Evolutionary conservation across 2,329 filamentous ascomycete species (phyloP).

Genomic region (Hypoxylon sp.): DNA sequence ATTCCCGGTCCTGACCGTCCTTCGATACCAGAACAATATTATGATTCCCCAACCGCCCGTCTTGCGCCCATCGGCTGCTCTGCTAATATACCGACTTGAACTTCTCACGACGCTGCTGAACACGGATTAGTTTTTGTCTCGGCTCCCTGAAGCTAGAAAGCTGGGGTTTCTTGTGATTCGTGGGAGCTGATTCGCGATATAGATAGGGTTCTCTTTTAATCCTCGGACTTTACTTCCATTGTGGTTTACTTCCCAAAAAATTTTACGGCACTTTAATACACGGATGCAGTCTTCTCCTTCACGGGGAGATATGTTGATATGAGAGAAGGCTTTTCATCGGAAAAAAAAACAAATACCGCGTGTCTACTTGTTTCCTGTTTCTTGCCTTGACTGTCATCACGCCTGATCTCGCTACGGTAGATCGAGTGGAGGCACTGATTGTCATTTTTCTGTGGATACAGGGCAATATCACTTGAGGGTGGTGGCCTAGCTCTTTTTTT

Average conservation of each 20-base stretch:
- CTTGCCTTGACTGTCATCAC: constrained; percentile 42
- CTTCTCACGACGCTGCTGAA: constrained; percentile 17
- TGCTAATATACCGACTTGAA: constrained; percentile 32
- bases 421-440: constrained; percentile 45
- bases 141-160: constrained; percentile 1
- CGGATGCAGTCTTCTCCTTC: constrained; percentile 34
- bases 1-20: constrained; percentile 32
- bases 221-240: constrained; percentile 26
- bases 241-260: constrained; percentile 41
- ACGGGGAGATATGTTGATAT: constrained; percentile 44
- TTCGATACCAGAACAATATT: constrained; percentile 44
- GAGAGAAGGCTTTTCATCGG: constrained; percentile 40
- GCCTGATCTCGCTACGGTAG: constrained; percentile 46
- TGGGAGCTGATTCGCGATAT: constrained; percentile 23
- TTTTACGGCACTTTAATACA: constrained; percentile 32
- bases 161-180: neutral
- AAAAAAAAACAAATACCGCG: constrained; percentile 39
- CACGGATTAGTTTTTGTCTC: constrained; percentile 4
- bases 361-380: constrained; percentile 42
- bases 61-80: constrained; percentile 23
- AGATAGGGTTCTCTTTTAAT: constrained; percentile 17
- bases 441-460: constrained; percentile 42
- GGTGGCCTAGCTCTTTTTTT: constrained; percentile 19
- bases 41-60: constrained; percentile 30
- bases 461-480: constrained; percentile 36